phyloP scores from a whole-genome alignment of 2,329 filamentous ascomycete species.

The Stemphylium beticola region DNA sequence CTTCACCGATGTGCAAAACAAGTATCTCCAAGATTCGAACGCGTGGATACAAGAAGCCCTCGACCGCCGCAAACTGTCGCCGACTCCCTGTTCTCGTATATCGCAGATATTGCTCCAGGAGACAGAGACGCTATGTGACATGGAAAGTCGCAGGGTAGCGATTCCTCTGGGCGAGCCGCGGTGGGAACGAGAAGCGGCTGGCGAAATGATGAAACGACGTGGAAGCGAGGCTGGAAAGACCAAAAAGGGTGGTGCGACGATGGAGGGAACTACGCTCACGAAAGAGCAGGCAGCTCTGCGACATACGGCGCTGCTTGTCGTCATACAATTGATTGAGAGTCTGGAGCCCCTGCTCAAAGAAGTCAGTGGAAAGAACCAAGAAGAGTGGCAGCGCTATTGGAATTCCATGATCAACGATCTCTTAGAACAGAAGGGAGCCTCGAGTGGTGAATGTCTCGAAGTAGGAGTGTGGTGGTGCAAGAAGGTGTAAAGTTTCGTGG shows the following conservation, averaged over 20 bases:
- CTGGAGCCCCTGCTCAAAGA: conserved; percentile 84
- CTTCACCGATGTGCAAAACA: conserved; percentile 79
- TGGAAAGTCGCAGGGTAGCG: conserved; percentile 79
- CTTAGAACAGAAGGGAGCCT: conserved; percentile 77
- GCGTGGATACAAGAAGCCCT: conserved; percentile 79
- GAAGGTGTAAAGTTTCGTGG: conserved; percentile 53
- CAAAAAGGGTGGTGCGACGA: conserved; percentile 40
- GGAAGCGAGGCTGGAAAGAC: conserved; percentile 56
- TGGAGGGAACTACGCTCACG: conserved; percentile 62
- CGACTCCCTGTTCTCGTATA: conserved; percentile 79
- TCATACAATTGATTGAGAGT: conserved; percentile 83
- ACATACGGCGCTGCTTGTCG: conserved; percentile 78
- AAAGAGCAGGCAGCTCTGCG: conserved; percentile 75
- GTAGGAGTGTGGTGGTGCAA: conserved; percentile 69
- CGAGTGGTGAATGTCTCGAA: conserved; percentile 83
- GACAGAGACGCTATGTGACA: conserved; percentile 70
- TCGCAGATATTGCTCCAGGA: conserved; percentile 82
- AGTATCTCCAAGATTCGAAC: conserved; percentile 83
- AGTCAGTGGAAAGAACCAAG: conserved; percentile 82
- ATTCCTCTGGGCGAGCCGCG: conserved; percentile 83
- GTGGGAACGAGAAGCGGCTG: conserved; percentile 77
- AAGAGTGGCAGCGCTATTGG: conserved; percentile 93
- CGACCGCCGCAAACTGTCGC: conserved; percentile 70
- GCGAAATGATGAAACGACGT: conserved; percentile 58
- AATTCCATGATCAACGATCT: conserved; percentile 85